Evolutionary conservation across 177 flowering plant species (phyloP), one percentile per base, ranked within the genome.

Genomic region (Vitis hybrid): DNA sequence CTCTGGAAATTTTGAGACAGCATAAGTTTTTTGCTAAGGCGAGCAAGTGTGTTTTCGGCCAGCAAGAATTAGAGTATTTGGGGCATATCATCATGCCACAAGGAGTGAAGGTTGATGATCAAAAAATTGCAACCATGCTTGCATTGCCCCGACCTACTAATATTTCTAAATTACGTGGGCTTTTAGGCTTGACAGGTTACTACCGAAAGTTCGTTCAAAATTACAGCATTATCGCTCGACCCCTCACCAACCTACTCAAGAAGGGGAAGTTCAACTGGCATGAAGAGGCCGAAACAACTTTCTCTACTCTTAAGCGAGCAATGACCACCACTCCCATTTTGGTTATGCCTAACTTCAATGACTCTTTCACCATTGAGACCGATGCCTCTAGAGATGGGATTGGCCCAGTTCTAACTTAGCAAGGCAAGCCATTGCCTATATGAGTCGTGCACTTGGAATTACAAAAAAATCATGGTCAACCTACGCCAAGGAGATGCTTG

Each of bases 21-120:
- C 51, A 73, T 13, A 2, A 60, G 10, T 45, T 77, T 0, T 70
- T 11, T 67, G 67, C 68, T 6, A 75, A 70, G 18, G 0, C 9
- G 16, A 66, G 14, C 8, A 73, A 69, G 51, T 75, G 76, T 48
- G 11, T 3, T 0, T 75, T 79, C 66, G 76, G 63, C 1, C 10
- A 1, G 1, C 4, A 19, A 2, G 8, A 15, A 16, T 22, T 74
- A 9, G 71, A 71, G 14, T 71, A 71, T 50, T 16, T 74, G 31
- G 78, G 81, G 34, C 78, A 65, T 49, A 22, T 68, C 2, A 68
- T 71, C 49, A n/a, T 34, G 5, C 4, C 1, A n/a, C 4, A 20
- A 2, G 77, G 78, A 2, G 67, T 67, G 2, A 50, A 52, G 31
- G 74, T 67, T 20, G 20, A 20, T 14, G 22, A 60, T 5, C n/a